These are phyloP conservation scores for Oldenlandia corymbosa DNA, from an alignment of 257 asterid genomes.

Conservation along the genomic window DNA sequence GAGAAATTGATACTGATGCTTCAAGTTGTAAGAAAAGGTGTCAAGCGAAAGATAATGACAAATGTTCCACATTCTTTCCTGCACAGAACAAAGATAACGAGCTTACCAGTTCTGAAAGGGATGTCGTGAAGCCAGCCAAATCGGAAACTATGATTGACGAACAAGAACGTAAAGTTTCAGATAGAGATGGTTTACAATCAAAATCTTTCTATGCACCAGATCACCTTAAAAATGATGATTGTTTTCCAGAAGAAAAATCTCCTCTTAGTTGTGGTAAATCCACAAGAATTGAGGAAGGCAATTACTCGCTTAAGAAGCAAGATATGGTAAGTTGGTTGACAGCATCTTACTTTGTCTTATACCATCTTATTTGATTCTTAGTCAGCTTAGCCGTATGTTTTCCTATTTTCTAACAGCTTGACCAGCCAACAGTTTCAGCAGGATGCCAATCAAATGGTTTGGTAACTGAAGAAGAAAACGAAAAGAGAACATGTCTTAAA, in stretches of 20 bases:
- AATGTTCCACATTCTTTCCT: conserved; percentile 15
- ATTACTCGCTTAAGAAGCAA: conserved; percentile 32
- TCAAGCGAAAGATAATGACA: not conserved
- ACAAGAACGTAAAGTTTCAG: conserved; percentile 22
- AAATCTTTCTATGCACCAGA: conserved; percentile 30
- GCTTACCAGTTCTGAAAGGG: conserved; percentile 21
- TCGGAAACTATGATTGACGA: conserved; percentile 24
- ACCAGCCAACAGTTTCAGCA: conserved; percentile 21
- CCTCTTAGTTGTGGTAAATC: conserved; percentile 19
- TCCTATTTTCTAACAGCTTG: conserved; percentile 36
- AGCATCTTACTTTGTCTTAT: conserved; percentile 5
- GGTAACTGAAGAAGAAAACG: conserved; percentile 31
- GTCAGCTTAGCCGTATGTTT: conserved; percentile 18
- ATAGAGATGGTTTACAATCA: conserved; percentile 29
- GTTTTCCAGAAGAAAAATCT: conserved; percentile 26
- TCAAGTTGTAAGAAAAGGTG: conserved; percentile 19
- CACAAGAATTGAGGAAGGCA: conserved; percentile 19
- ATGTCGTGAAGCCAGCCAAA: conserved; percentile 24
- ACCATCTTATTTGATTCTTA: conserved; percentile 1
- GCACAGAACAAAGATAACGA: conserved; percentile 22
- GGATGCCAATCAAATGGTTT: conserved; percentile 23
- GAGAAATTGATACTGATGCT: conserved; percentile 22
- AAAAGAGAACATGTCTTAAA: conserved; percentile 25
- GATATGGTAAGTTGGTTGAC: conserved; percentile 51
- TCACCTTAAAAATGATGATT: conserved; percentile 28